These are phyloP conservation scores for Salinomyces thailandicus DNA, from an alignment of 2,329 filamentous ascomycete genomes.

Conservation along the genomic window DNA sequence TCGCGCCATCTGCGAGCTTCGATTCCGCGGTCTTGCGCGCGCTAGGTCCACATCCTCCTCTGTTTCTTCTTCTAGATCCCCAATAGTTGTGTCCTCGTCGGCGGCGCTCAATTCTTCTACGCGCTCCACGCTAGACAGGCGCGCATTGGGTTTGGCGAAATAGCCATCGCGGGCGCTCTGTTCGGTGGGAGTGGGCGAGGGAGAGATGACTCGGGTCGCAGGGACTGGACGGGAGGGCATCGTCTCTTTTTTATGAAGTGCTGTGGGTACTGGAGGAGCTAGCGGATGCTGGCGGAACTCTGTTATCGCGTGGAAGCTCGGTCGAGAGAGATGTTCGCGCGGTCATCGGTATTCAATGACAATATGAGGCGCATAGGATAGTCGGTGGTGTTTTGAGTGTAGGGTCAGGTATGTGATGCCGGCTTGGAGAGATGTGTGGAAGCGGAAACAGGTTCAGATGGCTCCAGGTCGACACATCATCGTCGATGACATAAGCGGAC, in stretches of 20 bases:
- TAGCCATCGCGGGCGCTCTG: conserved; percentile 48
- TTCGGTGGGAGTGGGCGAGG: conserved; percentile 66
- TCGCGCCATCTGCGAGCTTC: conserved; percentile 49
- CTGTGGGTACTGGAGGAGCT: too few species aligned
- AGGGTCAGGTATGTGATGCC: too few species aligned
- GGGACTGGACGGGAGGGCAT: conserved; percentile 49
- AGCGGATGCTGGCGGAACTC: neutral
- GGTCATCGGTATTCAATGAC: too few species aligned
- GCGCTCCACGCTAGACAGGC: conserved; percentile 45
- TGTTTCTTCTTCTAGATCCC: conserved; percentile 8
- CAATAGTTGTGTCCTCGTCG: neutral
- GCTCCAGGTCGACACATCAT: too few species aligned
- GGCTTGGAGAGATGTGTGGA: too few species aligned
- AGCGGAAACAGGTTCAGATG: too few species aligned
- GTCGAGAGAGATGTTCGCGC: too few species aligned
- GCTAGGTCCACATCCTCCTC: conserved; percentile 41
- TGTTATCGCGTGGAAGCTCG: too few species aligned
- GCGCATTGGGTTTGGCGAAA: conserved; percentile 50
- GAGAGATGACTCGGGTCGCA: conserved; percentile 76
- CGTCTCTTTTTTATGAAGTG: too few species aligned
- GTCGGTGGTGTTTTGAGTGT: too few species aligned
- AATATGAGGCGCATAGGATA: too few species aligned
- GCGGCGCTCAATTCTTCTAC: conserved; percentile 47
- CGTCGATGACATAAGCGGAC: too few species aligned
- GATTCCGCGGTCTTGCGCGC: conserved; percentile 58